Percentiles rank a stretch among this genome's conserved stretches.
Evolutionary conservation across 2,329 filamentous ascomycete species (phyloP).

Genomic region (Apiospora koreana): DNA sequence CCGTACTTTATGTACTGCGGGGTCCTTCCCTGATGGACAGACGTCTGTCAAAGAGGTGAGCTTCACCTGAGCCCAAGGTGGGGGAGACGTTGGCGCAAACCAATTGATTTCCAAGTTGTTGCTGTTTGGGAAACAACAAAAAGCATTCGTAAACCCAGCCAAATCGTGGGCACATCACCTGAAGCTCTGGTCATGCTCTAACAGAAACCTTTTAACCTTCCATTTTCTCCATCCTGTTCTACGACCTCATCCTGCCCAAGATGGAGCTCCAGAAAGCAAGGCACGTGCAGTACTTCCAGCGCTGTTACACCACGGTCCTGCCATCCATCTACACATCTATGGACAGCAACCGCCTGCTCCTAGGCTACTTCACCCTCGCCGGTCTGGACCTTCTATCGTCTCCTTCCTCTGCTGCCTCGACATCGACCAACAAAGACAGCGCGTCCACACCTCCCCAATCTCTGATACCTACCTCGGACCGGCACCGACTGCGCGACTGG

Average conservation of each 20-base stretch:
- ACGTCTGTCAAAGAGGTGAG: background rate
- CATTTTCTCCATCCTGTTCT: background rate
- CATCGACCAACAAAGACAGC: constrained; percentile 19
- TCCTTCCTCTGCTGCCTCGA: constrained; percentile 52
- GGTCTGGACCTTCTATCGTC: constrained; percentile 79
- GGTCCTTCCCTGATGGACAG: background rate
- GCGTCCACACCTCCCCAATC: constrained; percentile 55
- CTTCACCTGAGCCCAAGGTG: background rate
- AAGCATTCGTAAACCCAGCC: background rate
- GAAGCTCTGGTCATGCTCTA: background rate
- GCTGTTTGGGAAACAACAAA: background rate
- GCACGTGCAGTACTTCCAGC: constrained; percentile 90
- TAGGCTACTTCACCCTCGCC: constrained; percentile 86
- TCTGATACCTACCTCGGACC: constrained; percentile 48
- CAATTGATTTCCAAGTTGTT: background rate
- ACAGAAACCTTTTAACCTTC: background rate
- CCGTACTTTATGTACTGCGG: background rate
- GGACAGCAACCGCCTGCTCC: constrained; percentile 86
- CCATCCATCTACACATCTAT: constrained; percentile 83
- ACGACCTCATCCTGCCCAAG: background rate
- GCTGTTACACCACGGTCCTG: constrained; percentile 80
- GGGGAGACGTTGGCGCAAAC: background rate
- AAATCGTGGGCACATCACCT: background rate
- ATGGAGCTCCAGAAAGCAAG: constrained; percentile 56
- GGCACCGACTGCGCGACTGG: constrained; percentile 64